Conservation (phyloP, 176 grass and related monocot species). For the Secale cereale region DNA sequence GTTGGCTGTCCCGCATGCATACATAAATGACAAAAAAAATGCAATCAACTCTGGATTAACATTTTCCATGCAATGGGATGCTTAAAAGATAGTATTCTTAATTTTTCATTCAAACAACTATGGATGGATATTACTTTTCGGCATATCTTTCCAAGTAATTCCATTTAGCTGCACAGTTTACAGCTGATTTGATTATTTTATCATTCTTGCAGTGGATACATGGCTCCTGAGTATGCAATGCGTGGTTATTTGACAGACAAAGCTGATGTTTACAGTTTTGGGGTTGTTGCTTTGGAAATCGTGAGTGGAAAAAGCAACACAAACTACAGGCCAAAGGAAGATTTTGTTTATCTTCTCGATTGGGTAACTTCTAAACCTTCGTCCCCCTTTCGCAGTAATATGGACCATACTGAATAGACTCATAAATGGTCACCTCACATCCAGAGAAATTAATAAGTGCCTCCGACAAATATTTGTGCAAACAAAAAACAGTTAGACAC, state of each 20-base stretch:
- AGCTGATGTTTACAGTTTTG: slow-evolving; percentile 96
- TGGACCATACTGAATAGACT: slow-evolving; percentile 6
- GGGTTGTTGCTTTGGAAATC: slow-evolving; percentile 85
- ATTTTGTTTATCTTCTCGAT: slow-evolving; percentile 93
- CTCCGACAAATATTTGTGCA: background rate
- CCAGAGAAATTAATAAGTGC: background rate
- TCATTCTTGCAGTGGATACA: slow-evolving; percentile 76
- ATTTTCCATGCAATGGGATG: slow-evolving; percentile 3
- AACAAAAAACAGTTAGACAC: background rate
- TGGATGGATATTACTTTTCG: slow-evolving; percentile 6
- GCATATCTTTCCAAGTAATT: background rate
- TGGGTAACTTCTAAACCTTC: slow-evolving; percentile 57
- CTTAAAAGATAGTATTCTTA: background rate
- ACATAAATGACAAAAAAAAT: background rate
- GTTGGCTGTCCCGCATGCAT: background rate
- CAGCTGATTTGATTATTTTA: slow-evolving; percentile 18
- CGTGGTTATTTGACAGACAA: slow-evolving; percentile 90
- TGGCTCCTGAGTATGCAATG: slow-evolving; percentile 99
- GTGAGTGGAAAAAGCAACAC: slow-evolving; percentile 96
- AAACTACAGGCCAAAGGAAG: slow-evolving; percentile 88
- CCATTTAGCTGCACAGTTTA: background rate
- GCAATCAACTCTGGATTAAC: background rate
- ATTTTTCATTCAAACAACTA: background rate
- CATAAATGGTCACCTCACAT: background rate
- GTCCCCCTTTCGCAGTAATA: background rate